These are phyloP conservation scores for Scutellaria galericulata DNA, from an alignment of 257 asterid species.

Conservation along the genomic window DNA sequence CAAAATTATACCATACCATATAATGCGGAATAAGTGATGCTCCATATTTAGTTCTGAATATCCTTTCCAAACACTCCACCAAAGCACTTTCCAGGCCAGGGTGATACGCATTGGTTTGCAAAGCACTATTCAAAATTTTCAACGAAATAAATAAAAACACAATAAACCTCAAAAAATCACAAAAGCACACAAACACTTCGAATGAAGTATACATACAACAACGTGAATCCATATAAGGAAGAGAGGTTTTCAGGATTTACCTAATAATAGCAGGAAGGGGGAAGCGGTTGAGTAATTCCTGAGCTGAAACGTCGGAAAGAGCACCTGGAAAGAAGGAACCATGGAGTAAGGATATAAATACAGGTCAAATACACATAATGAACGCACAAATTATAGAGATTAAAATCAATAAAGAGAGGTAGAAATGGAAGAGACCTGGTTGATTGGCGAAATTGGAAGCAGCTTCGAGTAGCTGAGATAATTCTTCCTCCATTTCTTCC, in stretches of 20 bases:
- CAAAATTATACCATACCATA: constrained; percentile 58
- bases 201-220: background rate
- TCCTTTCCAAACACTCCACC: constrained; percentile 76
- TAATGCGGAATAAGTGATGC: constrained; percentile 89
- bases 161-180: background rate
- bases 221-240: background rate
- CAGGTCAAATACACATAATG: background rate
- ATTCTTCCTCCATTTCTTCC: constrained; percentile 79
- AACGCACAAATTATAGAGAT: background rate
- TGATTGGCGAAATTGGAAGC: constrained; percentile 68
- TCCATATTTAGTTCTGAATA: constrained; percentile 85
- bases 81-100: constrained; percentile 80
- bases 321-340: constrained; percentile 52
- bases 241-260: constrained; percentile 39
- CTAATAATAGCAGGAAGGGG: constrained; percentile 81
- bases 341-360: background rate
- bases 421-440: constrained; percentile 51
- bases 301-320: constrained; percentile 67
- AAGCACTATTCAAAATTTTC: constrained; percentile 51
- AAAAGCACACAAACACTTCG: background rate
- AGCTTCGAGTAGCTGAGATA: constrained; percentile 71
- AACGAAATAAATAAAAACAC: constrained; percentile 21
- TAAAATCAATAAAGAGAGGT: background rate
- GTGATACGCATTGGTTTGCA: constrained; percentile 74
- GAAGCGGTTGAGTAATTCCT: constrained; percentile 69